These are phyloP conservation scores for Ophiostoma perfectum DNA, from an alignment of 2,329 filamentous ascomycete species.

Conservation along the genomic window DNA sequence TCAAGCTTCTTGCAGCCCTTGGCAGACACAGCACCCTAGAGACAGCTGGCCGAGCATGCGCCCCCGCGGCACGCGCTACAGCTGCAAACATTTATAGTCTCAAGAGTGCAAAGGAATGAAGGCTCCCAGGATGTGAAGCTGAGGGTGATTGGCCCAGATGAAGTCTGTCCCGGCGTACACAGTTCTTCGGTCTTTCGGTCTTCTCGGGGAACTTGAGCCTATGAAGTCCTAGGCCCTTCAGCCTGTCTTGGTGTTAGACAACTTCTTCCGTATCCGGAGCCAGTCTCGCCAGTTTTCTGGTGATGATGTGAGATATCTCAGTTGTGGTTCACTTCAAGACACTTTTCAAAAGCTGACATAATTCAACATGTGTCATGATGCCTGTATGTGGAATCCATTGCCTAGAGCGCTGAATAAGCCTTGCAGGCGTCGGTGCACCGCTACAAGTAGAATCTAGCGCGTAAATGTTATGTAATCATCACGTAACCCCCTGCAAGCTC, in stretches of 20 bases:
- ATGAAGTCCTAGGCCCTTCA: background rate
- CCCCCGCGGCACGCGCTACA: background rate
- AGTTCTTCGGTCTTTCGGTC: background rate
- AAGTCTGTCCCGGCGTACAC: background rate
- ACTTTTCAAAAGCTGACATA: background rate
- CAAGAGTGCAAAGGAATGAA: no score
- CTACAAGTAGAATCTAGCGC: background rate
- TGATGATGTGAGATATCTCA: background rate
- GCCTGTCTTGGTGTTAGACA: background rate
- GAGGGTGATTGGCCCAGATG: background rate
- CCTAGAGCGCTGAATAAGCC: background rate
- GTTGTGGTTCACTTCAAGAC: background rate
- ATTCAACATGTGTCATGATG: background rate
- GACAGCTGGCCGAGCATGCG: background rate
- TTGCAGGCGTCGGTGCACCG: background rate
- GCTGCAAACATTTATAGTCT: background rate
- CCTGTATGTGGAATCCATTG: background rate
- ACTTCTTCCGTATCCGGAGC: background rate
- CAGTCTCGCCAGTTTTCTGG: background rate
- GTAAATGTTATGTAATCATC: background rate
- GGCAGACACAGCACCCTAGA: background rate
- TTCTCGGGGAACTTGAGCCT: background rate
- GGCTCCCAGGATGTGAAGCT: no score
- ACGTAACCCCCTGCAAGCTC: background rate
- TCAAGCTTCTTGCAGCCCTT: slow-evolving; percentile 6